phyloP scores from a whole-genome alignment of 2,329 filamentous ascomycete genomes.

The Aspergillus melleus region DNA sequence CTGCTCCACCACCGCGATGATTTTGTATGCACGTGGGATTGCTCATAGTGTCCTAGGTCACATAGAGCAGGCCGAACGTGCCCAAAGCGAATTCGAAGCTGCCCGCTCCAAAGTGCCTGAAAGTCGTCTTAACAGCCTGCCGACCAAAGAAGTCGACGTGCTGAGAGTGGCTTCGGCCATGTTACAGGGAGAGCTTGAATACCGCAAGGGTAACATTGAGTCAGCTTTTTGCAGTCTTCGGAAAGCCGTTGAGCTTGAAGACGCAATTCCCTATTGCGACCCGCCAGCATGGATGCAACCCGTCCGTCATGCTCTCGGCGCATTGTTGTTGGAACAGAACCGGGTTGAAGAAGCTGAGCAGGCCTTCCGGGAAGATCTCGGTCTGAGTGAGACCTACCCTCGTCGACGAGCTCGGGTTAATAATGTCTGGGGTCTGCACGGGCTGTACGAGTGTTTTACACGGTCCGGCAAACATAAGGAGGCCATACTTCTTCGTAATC shows the following conservation, averaged over 20 bases:
- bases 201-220: slow-evolving; percentile 60
- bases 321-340: slow-evolving; percentile 66
- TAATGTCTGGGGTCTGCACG: slow-evolving; percentile 74
- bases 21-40: slow-evolving; percentile 66
- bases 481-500: slow-evolving; percentile 56
- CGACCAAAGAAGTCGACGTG: slow-evolving; percentile 49
- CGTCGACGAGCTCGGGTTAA: slow-evolving; percentile 65
- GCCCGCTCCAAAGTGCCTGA: slow-evolving; percentile 55
- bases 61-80: slow-evolving; percentile 53
- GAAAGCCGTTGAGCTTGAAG: slow-evolving; percentile 59
- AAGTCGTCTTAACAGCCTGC: slow-evolving; percentile 50
- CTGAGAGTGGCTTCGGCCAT: slow-evolving; percentile 51
- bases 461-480: slow-evolving; percentile 54
- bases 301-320: slow-evolving; percentile 67
- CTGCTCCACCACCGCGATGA: slow-evolving; percentile 67
- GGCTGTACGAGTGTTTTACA: slow-evolving; percentile 67
- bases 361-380: slow-evolving; percentile 63
- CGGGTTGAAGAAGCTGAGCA: slow-evolving; percentile 53
- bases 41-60: slow-evolving; percentile 61
- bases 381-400: slow-evolving; percentile 56
- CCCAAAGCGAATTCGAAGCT: slow-evolving; percentile 53
- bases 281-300: slow-evolving; percentile 80
- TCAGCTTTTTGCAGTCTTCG: slow-evolving; percentile 59
- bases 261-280: slow-evolving; percentile 66
- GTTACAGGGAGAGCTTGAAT: slow-evolving; percentile 72